These are phyloP conservation scores for Venturia aucupariae DNA, from an alignment of 2,329 filamentous ascomycete species.

Conservation along the genomic window DNA sequence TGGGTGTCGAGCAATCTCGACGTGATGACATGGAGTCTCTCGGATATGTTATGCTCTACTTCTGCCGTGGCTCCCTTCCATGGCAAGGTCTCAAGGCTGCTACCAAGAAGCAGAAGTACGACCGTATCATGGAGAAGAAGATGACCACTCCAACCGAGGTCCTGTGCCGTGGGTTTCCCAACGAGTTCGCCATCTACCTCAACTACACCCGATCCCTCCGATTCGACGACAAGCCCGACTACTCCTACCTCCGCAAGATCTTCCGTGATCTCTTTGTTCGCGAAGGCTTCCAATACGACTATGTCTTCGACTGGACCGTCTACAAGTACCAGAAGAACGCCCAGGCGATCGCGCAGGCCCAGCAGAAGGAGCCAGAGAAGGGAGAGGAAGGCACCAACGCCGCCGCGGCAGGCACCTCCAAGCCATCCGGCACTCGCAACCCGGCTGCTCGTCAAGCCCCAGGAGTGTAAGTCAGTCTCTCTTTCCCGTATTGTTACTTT, in stretches of 20 bases:
- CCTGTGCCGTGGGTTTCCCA: constrained; percentile 96
- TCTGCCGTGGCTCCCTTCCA: constrained; percentile 95
- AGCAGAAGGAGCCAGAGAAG: constrained; percentile 57
- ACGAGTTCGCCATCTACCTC: constrained; percentile 98
- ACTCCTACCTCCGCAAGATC: constrained; percentile 99
- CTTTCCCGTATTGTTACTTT: constrained; percentile 11
- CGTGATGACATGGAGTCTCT: constrained; percentile 99
- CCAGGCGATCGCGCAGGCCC: constrained; percentile 80
- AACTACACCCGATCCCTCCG: constrained; percentile 98
- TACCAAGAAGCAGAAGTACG: constrained; percentile 99
- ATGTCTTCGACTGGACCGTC: constrained; percentile 99
- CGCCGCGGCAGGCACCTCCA: constrained; percentile 2
- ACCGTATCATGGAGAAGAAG: constrained; percentile 99
- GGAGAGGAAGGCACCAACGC: constrained; percentile 12
- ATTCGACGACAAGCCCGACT: constrained; percentile 99
- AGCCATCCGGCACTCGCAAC: constrained; percentile 11
- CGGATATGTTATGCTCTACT: constrained; percentile 99
- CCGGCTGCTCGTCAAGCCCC: constrained; percentile 11
- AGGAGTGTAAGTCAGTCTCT: constrained; percentile 14
- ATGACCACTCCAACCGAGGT: constrained; percentile 99
- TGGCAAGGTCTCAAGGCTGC: constrained; percentile 99
- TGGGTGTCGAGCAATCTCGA: constrained; percentile 96
- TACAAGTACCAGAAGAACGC: constrained; percentile 99
- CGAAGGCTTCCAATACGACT: constrained; percentile 99
- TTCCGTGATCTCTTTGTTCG: constrained; percentile 99